Evolutionary conservation across 768 basidiomycete genomes (phyloP).

Genomic region (Trametes punicea): DNA sequence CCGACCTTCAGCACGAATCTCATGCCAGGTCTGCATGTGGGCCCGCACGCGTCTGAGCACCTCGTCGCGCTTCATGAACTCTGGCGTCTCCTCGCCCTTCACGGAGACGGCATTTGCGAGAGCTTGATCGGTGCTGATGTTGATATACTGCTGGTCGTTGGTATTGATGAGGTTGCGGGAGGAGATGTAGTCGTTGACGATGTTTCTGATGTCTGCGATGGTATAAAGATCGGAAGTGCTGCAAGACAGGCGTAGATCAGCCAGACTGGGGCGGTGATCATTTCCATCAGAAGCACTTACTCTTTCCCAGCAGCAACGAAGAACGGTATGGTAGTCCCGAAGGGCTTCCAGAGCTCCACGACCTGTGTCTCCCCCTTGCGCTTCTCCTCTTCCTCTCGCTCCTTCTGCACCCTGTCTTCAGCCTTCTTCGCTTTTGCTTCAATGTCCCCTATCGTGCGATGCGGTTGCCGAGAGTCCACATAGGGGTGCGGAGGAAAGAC

Average conservation of each 20-base stretch:
- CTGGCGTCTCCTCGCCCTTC: conserved; percentile 30
- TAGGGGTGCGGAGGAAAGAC: conserved; percentile 57
- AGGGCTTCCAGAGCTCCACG: conserved; percentile 75
- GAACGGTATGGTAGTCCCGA: conserved; percentile 49
- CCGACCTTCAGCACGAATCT: conserved; percentile 50
- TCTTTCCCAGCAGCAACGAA: conserved; percentile 63
- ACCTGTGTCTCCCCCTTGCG: conserved; percentile 51
- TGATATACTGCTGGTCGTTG: conserved; percentile 64
- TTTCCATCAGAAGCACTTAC: conserved; percentile 39
- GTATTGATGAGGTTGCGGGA: conserved; percentile 61
- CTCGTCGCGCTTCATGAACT: conserved; percentile 70
- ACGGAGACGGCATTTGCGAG: conserved; percentile 32
- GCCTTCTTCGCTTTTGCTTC: conserved; percentile 63
- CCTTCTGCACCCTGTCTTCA: conserved; percentile 51
- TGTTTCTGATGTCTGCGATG: conserved; percentile 49
- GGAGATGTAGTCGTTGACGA: conserved; percentile 62
- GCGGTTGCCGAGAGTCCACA: conserved; percentile 48
- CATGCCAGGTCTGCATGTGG: conserved; percentile 79
- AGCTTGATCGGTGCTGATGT: conserved; percentile 47
- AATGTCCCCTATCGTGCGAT: conserved; percentile 61
- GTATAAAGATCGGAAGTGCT: conserved; percentile 57
- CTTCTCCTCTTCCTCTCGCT: conserved; percentile 41
- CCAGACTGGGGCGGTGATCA: not conserved
- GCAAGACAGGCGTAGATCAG: conserved; percentile 2
- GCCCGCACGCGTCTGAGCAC: conserved; percentile 48